Evolutionary conservation across 192 early-diverging fungal genomes (phyloP).

Genomic region (Coemansia sp.): DNA sequence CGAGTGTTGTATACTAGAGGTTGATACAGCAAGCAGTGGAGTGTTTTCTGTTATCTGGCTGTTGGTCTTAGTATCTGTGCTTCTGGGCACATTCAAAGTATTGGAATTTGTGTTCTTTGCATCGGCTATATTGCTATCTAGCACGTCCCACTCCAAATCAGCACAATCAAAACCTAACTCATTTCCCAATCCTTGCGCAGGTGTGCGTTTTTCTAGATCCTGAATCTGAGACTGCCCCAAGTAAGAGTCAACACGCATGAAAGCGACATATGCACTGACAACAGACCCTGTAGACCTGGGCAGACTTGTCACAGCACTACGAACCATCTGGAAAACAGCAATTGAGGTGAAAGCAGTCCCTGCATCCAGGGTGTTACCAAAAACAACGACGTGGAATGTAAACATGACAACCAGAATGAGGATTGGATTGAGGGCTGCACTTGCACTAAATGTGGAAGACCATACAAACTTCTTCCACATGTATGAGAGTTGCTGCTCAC

Average conservation of each 20-base stretch:
- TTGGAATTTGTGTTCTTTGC: background rate
- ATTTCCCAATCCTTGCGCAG: background rate
- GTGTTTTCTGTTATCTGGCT: background rate
- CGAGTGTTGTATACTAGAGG: background rate
- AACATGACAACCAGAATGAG: slow-evolving; percentile 63
- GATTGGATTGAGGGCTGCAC: slow-evolving; percentile 62
- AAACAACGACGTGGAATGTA: slow-evolving; percentile 59
- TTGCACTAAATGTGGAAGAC: slow-evolving; percentile 50
- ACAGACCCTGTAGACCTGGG: slow-evolving; percentile 61
- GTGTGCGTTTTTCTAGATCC: slow-evolving; percentile 39
- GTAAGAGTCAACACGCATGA: slow-evolving; percentile 71
- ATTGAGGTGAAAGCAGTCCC: slow-evolving; percentile 70
- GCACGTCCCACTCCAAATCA: slow-evolving; percentile 38
- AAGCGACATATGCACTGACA: slow-evolving; percentile 63
- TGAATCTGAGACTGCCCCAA: slow-evolving; percentile 72
- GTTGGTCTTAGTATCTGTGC: background rate
- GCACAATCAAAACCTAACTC: slow-evolving; percentile 34
- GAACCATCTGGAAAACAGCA: slow-evolving; percentile 67
- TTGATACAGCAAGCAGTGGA: background rate
- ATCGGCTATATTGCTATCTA: background rate
- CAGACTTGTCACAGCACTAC: slow-evolving; percentile 61
- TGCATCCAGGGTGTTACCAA: slow-evolving; percentile 59
- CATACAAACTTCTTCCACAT: slow-evolving; percentile 54
- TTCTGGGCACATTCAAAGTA: background rate
- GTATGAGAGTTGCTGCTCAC: slow-evolving; percentile 63